Evolutionary conservation across 2,329 filamentous ascomycete species (phyloP).

Genomic region (Chalaropsis ovoidea): DNA sequence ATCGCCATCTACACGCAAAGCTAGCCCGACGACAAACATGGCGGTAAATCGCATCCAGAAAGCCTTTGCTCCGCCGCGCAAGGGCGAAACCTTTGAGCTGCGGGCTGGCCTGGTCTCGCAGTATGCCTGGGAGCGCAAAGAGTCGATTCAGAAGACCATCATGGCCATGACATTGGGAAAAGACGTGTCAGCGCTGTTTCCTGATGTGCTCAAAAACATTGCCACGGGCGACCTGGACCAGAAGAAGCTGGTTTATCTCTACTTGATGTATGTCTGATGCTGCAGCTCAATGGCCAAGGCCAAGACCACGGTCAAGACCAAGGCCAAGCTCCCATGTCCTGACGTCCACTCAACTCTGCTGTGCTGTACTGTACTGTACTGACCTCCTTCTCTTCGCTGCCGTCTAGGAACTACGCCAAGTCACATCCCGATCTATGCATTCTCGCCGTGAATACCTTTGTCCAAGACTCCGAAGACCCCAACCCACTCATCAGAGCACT

Average conservation of each 20-base stretch:
- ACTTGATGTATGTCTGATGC: slow-evolving; percentile 64
- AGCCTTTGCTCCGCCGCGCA: slow-evolving; percentile 84
- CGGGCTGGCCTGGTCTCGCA: slow-evolving; percentile 92
- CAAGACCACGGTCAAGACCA: too few species aligned
- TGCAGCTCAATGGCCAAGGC: neutral
- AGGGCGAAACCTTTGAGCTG: slow-evolving; percentile 97
- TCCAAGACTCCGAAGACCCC: slow-evolving; percentile 96
- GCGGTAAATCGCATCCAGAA: slow-evolving; percentile 93
- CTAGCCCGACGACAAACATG: slow-evolving; percentile 41
- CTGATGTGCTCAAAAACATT: slow-evolving; percentile 97
- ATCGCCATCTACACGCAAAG: neutral
- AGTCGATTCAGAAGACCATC: slow-evolving; percentile 98
- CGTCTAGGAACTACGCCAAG: slow-evolving; percentile 92
- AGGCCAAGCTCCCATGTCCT: neutral
- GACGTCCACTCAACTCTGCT: neutral
- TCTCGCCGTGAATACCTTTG: slow-evolving; percentile 96
- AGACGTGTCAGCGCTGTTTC: slow-evolving; percentile 93
- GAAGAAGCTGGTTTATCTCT: slow-evolving; percentile 98
- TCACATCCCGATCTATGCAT: slow-evolving; percentile 98
- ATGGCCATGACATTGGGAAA: slow-evolving; percentile 99
- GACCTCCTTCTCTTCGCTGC: neutral
- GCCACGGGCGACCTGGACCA: slow-evolving; percentile 89
- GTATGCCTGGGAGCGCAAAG: slow-evolving; percentile 98
- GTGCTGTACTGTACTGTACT: neutral
- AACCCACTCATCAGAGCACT: slow-evolving; percentile 91